Evolutionary conservation across 768 basidiomycete genomes (phyloP).

Genomic region (Termitomyces heimii): DNA sequence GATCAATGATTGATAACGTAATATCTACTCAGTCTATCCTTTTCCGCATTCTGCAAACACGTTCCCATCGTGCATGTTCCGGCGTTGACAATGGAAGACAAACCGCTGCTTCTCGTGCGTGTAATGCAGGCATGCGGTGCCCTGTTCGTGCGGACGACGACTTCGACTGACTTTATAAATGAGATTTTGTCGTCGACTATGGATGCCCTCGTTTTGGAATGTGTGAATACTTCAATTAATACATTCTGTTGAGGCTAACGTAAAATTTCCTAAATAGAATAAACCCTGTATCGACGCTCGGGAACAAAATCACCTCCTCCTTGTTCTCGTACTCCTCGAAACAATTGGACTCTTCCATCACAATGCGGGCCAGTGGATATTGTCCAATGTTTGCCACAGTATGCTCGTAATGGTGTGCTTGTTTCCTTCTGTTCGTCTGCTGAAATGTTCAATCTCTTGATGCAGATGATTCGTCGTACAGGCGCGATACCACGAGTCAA

Average conservation of each 20-base stretch:
- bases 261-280: too few species aligned
- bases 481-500: conserved; percentile 37
- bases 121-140: conserved; percentile 62
- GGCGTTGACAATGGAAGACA: conserved; percentile 43
- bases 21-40: conserved; percentile 44
- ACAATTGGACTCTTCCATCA: conserved; percentile 54
- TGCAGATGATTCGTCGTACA: conserved; percentile 41
- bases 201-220: conserved; percentile 47
- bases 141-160: conserved; percentile 45
- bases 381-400: conserved; percentile 50
- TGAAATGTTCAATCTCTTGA: background rate
- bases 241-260: conserved; percentile 6
- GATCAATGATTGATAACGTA: background rate
- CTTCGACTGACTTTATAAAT: conserved; percentile 42
- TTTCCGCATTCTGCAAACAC: conserved; percentile 46
- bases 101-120: conserved; percentile 43
- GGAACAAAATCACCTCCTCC: too few species aligned
- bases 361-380: conserved; percentile 38
- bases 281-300: too few species aligned
- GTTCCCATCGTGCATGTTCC: conserved; percentile 51
- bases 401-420: conserved; percentile 53
- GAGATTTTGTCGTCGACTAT: conserved; percentile 35
- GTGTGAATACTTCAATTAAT: conserved; percentile 35
- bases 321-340: conserved; percentile 42
- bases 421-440: background rate